Evolutionary conservation across 2,329 filamentous ascomycete genomes (phyloP).

Genomic region (Niveomyces coronatus): DNA sequence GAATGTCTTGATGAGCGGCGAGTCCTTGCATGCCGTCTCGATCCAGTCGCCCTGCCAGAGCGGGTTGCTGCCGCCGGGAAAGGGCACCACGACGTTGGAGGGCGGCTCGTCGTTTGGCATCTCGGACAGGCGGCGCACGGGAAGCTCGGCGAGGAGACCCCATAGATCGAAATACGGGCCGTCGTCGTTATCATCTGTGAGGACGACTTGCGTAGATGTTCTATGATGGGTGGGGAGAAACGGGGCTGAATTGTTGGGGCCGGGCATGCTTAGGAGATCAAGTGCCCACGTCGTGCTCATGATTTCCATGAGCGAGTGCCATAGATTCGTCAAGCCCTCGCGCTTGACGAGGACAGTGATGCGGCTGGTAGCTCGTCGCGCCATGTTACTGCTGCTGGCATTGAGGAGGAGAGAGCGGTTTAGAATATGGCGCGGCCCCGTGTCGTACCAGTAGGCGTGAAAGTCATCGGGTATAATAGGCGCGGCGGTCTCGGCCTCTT

Average conservation of each 20-base stretch:
- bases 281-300: conserved; percentile 22
- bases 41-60: conserved; percentile 32
- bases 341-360: conserved; percentile 21
- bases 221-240: conserved; percentile 15
- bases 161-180: conserved; percentile 29
- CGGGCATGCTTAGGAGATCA: conserved; percentile 22
- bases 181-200: conserved; percentile 23
- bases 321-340: conserved; percentile 23
- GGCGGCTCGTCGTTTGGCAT: conserved; percentile 9
- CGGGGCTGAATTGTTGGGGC: conserved; percentile 10
- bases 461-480: conserved; percentile 10
- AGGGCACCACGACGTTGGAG: conserved; percentile 27
- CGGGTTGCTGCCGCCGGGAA: conserved; percentile 30
- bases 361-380: neutral
- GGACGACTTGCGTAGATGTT: conserved; percentile 22
- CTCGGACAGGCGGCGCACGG: conserved; percentile 20
- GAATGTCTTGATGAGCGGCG: conserved; percentile 18
- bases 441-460: conserved; percentile 21
- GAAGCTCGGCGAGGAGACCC: conserved; percentile 23
- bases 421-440: conserved; percentile 18
- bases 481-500: neutral
- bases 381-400: neutral
- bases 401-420: conserved; percentile 13
- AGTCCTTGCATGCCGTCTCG: conserved; percentile 20
- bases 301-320: conserved; percentile 26